Conservation (phyloP, 768 basidiomycete species). For the Suillus sp. region DNA sequence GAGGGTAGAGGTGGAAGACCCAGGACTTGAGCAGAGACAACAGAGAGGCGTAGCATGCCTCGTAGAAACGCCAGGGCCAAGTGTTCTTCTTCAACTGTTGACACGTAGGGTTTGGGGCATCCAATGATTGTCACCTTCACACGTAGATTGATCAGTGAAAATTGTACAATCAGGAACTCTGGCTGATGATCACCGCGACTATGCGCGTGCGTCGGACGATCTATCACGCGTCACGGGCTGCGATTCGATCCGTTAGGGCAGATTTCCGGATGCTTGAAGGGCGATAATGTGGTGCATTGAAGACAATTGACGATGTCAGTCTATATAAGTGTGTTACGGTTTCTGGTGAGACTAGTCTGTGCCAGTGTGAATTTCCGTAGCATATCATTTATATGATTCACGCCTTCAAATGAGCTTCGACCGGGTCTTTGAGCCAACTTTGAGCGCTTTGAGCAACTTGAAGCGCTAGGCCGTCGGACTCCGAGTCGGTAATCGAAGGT, state of each 20-base stretch:
- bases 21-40: not conserved
- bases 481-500: no score
- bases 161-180: not conserved
- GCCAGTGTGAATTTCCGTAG: no score
- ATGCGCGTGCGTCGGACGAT: not conserved
- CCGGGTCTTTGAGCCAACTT: no score
- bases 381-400: no score
- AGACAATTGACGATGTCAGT: not conserved
- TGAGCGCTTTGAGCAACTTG: no score
- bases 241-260: not conserved
- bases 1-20: constrained; percentile 50
- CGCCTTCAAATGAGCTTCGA: no score
- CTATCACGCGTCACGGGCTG: not conserved
- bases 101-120: constrained; percentile 58
- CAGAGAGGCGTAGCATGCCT: constrained; percentile 48
- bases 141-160: not conserved
- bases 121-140: not conserved
- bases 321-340: not conserved
- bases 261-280: not conserved
- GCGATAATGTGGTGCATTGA: not conserved
- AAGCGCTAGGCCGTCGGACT: no score
- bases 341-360: not conserved
- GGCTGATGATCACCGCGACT: not conserved
- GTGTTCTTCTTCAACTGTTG: constrained; percentile 48
- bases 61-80: constrained; percentile 65